Evolutionary conservation across 192 early-diverging fungal species (phyloP).

Genomic region (Ramicandelaber brevisporus): DNA sequence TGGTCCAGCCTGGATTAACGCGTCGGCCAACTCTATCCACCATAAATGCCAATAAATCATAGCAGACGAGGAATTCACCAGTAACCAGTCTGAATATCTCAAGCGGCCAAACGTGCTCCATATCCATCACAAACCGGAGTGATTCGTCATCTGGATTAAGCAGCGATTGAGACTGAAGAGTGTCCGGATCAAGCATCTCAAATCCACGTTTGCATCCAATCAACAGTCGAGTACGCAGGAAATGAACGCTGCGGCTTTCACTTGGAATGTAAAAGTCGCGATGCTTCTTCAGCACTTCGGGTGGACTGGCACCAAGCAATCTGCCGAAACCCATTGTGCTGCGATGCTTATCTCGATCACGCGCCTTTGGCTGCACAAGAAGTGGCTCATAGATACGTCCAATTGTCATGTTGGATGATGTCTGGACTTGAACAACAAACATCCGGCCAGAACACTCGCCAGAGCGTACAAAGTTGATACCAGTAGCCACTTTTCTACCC

Average conservation of each 20-base stretch:
- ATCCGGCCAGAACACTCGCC: too few relatives aligned
- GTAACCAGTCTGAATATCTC: slow-evolving; percentile 54
- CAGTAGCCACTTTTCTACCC: too few relatives aligned
- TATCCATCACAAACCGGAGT: slow-evolving; percentile 52
- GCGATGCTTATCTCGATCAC: too few relatives aligned
- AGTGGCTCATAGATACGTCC: too few relatives aligned
- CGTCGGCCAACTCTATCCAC: slow-evolving; percentile 68
- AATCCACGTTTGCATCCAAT: slow-evolving; percentile 82
- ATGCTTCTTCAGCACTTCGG: too few relatives aligned
- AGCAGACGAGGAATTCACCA: slow-evolving; percentile 69
- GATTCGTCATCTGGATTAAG: slow-evolving; percentile 60
- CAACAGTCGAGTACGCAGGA: slow-evolving; percentile 59
- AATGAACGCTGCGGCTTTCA: slow-evolving; percentile 67
- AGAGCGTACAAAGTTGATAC: too few relatives aligned
- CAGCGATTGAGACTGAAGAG: slow-evolving; percentile 62
- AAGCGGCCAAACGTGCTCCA: slow-evolving; percentile 53
- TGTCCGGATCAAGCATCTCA: slow-evolving; percentile 71
- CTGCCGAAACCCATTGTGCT: too few relatives aligned
- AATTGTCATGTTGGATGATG: too few relatives aligned
- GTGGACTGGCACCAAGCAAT: too few relatives aligned
- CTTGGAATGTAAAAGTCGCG: slow-evolving; percentile 89
- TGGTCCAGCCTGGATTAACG: slow-evolving; percentile 43
- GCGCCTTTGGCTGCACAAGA: too few relatives aligned
- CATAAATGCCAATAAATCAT: slow-evolving; percentile 85
- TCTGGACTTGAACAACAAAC: too few relatives aligned